A percentile compares a stretch with the other conserved stretches of the same genome.
phyloP scores from a whole-genome alignment of 306 rosid species.

The Prunus fruticosa region DNA sequence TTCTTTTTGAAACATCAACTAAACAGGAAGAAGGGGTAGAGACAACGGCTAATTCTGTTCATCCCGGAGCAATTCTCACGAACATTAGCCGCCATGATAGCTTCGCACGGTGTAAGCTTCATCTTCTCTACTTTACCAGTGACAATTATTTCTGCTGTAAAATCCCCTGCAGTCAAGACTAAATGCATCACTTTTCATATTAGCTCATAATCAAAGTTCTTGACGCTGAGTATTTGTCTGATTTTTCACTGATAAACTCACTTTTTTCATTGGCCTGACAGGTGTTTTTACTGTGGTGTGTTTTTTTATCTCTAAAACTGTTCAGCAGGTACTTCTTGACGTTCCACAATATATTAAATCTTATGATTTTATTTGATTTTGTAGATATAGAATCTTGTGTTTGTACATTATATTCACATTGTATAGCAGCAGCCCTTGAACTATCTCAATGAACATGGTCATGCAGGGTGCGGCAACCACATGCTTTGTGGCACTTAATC shows the following conservation, averaged over 20 bases:
- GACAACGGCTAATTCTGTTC: conserved; percentile 26
- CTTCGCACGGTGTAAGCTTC: conserved; percentile 1
- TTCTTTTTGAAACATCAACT: neutral
- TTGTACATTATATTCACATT: neutral
- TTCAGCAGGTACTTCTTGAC: conserved; percentile 44
- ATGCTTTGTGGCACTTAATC: conserved; percentile 57
- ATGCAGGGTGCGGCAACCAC: conserved; percentile 68
- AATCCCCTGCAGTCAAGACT: neutral
- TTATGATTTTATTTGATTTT: neutral
- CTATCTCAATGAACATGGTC: neutral
- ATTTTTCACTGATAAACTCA: neutral
- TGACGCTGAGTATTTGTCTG: neutral
- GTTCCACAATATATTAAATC: neutral
- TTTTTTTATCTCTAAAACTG: conserved; percentile 50
- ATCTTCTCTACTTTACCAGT: neutral
- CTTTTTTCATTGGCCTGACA: conserved; percentile 25
- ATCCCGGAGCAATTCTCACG: conserved; percentile 20
- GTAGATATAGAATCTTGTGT: too few species aligned
- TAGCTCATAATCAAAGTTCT: neutral
- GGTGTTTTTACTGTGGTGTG: conserved; percentile 41
- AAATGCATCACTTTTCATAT: neutral
- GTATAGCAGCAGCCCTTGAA: neutral
- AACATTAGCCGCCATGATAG: neutral
- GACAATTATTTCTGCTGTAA: neutral
- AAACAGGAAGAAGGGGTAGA: conserved; percentile 16